Evolutionary conservation across 768 basidiomycete genomes (phyloP).

Genomic region (Lentinula boryana): DNA sequence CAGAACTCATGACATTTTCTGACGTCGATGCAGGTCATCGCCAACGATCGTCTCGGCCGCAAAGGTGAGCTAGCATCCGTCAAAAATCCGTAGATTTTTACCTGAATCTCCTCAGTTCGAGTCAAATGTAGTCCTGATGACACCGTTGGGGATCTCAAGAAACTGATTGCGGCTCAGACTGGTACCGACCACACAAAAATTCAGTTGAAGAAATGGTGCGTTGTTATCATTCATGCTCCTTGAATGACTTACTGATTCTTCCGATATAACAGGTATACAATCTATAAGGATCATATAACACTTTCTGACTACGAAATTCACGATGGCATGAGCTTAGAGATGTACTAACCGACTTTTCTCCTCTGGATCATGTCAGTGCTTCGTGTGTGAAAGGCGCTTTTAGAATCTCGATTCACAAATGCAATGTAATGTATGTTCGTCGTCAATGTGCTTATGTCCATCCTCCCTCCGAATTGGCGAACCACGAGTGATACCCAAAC

Average conservation of each 20-base stretch:
- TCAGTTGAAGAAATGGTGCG: slow-evolving; percentile 93
- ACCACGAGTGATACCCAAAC: no score
- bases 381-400: background rate
- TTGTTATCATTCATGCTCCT: slow-evolving; percentile 1
- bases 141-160: slow-evolving; percentile 96
- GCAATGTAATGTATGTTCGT: background rate
- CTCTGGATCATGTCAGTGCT: background rate
- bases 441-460: background rate
- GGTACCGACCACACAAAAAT: slow-evolving; percentile 87
- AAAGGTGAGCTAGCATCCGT: slow-evolving; percentile 62
- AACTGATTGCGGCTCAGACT: slow-evolving; percentile 93
- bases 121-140: slow-evolving; percentile 95
- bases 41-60: slow-evolving; percentile 91
- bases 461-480: background rate
- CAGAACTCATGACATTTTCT: background rate
- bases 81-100: background rate
- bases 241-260: background rate
- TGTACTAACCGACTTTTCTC: slow-evolving; percentile 50
- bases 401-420: background rate
- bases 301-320: slow-evolving; percentile 89
- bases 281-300: slow-evolving; percentile 95
- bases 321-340: slow-evolving; percentile 90
- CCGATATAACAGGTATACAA: slow-evolving; percentile 66
- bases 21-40: slow-evolving; percentile 61
- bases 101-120: slow-evolving; percentile 50